phyloP scores from a whole-genome alignment of 768 basidiomycete genomes.

The Termitomyces heimii region DNA sequence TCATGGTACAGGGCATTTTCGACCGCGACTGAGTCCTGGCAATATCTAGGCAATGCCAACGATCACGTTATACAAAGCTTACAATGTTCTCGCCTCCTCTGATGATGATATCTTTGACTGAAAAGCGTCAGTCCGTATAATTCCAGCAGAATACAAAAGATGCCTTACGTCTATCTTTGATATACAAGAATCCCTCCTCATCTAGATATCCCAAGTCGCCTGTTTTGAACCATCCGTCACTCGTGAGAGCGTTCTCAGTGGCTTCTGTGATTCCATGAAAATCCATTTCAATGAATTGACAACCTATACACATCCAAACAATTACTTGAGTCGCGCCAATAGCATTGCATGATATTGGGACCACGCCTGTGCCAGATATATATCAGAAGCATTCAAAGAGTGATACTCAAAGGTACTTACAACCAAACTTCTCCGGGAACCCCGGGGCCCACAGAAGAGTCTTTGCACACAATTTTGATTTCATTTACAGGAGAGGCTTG shows the following conservation, averaged over 20 bases:
- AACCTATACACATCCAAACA: background rate
- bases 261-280: constrained; percentile 26
- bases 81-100: constrained; percentile 58
- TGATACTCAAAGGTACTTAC: constrained; percentile 22
- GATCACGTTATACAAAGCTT: constrained; percentile 19
- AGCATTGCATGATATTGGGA: constrained; percentile 58
- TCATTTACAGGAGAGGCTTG: constrained; percentile 53
- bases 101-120: constrained; percentile 61
- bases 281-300: background rate
- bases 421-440: constrained; percentile 46
- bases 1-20: constrained; percentile 57
- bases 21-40: constrained; percentile 51
- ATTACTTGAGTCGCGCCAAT: constrained; percentile 51
- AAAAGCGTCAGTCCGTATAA: background rate
- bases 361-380: constrained; percentile 30
- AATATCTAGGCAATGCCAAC: background rate
- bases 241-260: constrained; percentile 39
- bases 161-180: constrained; percentile 45
- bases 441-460: constrained; percentile 26
- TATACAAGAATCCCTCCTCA: constrained; percentile 52
- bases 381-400: background rate
- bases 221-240: constrained; percentile 53
- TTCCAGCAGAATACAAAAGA: background rate
- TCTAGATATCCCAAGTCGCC: constrained; percentile 51
- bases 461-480: constrained; percentile 41